phyloP scores from a whole-genome alignment of 345 rosid species.

The Brassica incana region DNA sequence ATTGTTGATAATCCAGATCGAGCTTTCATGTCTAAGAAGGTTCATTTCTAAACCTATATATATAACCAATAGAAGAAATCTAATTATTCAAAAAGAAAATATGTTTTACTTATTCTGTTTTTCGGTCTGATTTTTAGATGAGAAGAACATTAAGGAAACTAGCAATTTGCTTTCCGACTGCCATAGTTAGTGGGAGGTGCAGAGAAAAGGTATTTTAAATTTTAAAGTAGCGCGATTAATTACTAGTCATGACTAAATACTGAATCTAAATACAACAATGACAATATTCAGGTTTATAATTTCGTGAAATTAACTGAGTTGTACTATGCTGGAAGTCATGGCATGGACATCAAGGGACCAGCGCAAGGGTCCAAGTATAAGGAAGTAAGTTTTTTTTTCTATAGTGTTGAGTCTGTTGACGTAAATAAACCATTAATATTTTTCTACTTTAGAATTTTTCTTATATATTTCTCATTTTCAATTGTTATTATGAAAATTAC shows the following conservation, averaged over 20 bases:
- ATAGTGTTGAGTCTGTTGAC: conserved; percentile 30
- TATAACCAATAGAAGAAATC: not conserved
- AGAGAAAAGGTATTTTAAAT: conserved; percentile 73
- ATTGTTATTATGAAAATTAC: conserved; percentile 2
- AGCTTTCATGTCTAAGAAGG: conserved; percentile 87
- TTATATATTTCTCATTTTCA: not conserved
- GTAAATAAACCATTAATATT: not conserved
- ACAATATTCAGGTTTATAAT: conserved; percentile 40
- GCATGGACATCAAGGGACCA: conserved; percentile 98
- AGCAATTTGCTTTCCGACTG: conserved; percentile 80
- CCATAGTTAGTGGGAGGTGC: conserved; percentile 93
- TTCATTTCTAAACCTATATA: conserved; percentile 26
- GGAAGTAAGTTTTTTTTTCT: conserved; percentile 34
- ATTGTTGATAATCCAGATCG: conserved; percentile 91
- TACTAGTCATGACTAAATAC: not conserved
- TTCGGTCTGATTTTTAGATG: conserved; percentile 52
- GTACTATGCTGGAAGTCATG: conserved; percentile 97
- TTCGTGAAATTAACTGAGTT: conserved; percentile 79
- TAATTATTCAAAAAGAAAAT: not conserved
- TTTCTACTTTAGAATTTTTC: not conserved
- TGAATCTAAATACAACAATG: not conserved
- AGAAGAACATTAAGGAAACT: conserved; percentile 73
- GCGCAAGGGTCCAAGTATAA: conserved; percentile 43
- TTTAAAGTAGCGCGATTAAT: not conserved
- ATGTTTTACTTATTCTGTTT: not conserved